Conservation (phyloP, 1,284 basidiomycete species). For the Fomitopsis pinicola region DNA sequence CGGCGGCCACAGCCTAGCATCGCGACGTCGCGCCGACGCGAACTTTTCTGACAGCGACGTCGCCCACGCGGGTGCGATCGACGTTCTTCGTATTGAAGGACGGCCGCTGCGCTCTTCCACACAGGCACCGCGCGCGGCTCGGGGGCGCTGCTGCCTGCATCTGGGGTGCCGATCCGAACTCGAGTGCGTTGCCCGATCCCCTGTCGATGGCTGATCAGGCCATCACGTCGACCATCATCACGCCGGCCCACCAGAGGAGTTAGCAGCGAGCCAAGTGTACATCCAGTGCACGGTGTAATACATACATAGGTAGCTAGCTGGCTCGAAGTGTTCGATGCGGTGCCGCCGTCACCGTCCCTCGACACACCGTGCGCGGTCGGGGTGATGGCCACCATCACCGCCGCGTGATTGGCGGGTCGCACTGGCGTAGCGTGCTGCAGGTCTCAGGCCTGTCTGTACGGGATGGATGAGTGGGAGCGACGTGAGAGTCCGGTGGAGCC, state of each 20-base stretch:
- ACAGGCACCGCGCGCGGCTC: neutral
- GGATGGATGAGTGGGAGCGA: neutral
- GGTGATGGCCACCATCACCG: neutral
- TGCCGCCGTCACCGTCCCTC: neutral
- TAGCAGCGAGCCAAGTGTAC: too few species aligned
- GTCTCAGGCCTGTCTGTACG: neutral
- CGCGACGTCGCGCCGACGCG: neutral
- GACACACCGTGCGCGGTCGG: neutral
- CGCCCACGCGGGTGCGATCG: neutral
- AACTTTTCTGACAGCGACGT: neutral
- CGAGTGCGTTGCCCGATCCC: neutral
- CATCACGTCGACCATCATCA: too few species aligned
- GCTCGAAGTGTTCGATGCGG: neutral
- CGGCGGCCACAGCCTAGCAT: neutral
- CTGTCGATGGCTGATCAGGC: too few species aligned
- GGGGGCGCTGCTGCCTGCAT: neutral
- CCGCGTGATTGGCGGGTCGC: neutral
- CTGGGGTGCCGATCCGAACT: neutral
- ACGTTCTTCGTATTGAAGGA: neutral
- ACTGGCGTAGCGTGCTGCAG: too few species aligned
- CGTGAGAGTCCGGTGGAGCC: neutral
- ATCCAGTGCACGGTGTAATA: neutral
- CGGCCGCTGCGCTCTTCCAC: neutral
- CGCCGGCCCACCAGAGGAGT: too few species aligned
- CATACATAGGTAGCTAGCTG: neutral